Evolutionary conservation across 306 rosid genomes (phyloP).

Genomic region (Cajanus cajan): DNA sequence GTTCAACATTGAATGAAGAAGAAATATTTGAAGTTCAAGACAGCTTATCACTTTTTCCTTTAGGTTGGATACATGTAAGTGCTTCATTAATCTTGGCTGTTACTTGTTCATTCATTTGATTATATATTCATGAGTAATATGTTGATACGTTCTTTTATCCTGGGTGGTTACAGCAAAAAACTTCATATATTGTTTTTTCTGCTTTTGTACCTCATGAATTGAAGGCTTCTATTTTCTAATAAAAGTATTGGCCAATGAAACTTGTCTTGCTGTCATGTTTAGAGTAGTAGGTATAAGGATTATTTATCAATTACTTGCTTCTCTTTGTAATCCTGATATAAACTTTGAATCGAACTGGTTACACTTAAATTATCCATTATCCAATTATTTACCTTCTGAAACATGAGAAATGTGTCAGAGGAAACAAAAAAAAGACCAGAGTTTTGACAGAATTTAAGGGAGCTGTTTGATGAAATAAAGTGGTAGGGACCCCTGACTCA

Average conservation of each 20-base stretch:
- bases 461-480: slow-evolving; percentile 6
- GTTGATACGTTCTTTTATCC: not conserved
- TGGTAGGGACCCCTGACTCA: not conserved
- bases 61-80: slow-evolving; percentile 99
- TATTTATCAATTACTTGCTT: not conserved
- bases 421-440: not conserved
- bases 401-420: not conserved
- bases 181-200: slow-evolving; percentile 4
- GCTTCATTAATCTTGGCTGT: slow-evolving; percentile 23
- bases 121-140: not conserved
- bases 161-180: not conserved
- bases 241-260: not conserved
- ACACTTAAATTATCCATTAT: not conserved
- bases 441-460: not conserved
- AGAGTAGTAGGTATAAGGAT: not conserved
- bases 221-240: not conserved
- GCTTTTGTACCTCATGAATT: not conserved
- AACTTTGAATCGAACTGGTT: not conserved
- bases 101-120: not conserved
- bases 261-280: slow-evolving; percentile 12
- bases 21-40: slow-evolving; percentile 99
- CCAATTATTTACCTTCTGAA: slow-evolving; percentile 15
- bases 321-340: slow-evolving; percentile 16
- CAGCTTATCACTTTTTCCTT: slow-evolving; percentile 81
- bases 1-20: slow-evolving; percentile 95